Evolutionary conservation across 306 rosid species (phyloP).

Genomic region (Glycine latifolia): DNA sequence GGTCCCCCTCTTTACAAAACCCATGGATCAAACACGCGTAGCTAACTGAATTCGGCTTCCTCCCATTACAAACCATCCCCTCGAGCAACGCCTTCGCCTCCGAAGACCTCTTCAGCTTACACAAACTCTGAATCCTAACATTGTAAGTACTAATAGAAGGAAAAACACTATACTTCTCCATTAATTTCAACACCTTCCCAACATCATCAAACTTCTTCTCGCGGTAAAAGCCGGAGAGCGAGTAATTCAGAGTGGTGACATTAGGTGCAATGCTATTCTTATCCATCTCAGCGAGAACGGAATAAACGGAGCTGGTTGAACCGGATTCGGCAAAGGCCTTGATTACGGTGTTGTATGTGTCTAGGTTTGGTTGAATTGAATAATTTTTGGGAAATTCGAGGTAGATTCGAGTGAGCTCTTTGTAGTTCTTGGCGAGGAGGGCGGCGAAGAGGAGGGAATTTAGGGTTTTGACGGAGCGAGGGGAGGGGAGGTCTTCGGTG

Average conservation of each 20-base stretch:
- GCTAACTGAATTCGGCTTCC: conserved; percentile 65
- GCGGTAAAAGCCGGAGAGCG: conserved; percentile 63
- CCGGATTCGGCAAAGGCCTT: conserved; percentile 73
- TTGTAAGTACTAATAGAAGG: conserved; percentile 64
- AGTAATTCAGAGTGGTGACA: conserved; percentile 48
- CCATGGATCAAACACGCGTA: conserved; percentile 76
- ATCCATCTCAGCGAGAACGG: conserved; percentile 79
- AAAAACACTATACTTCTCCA: conserved; percentile 58
- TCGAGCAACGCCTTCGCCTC: conserved; percentile 78
- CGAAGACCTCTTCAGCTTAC: conserved; percentile 68
- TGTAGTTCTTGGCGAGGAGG: conserved; percentile 62
- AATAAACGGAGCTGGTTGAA: conserved; percentile 63
- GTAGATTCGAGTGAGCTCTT: conserved; percentile 65
- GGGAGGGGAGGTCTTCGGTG: conserved; percentile 47
- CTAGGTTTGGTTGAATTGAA: conserved; percentile 61
- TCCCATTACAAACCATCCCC: conserved; percentile 65
- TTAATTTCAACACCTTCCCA: conserved; percentile 67
- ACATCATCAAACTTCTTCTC: conserved; percentile 78
- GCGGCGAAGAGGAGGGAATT: conserved; percentile 73
- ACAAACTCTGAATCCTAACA: conserved; percentile 73
- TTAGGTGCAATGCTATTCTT: conserved; percentile 65
- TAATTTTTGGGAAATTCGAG: conserved; percentile 69
- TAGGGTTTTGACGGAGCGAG: conserved; percentile 64
- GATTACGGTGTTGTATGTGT: conserved; percentile 69
- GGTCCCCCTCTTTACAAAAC: conserved; percentile 70